phyloP scores from a whole-genome alignment of 306 rosid genomes.

The Cucurbita pepo region DNA sequence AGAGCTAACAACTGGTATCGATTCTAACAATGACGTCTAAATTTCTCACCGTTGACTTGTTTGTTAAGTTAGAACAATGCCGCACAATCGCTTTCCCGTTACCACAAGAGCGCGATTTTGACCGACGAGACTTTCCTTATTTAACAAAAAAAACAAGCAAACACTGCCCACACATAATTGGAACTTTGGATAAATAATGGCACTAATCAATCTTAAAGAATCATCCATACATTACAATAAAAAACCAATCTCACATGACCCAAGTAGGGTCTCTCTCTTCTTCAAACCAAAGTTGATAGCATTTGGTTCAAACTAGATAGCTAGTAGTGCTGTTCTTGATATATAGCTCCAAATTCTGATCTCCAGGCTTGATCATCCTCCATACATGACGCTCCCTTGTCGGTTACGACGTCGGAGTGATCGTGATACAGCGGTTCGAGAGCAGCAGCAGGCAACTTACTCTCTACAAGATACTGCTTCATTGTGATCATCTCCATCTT shows the following conservation, averaged over 20 bases:
- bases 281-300: not conserved
- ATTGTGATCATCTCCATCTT: constrained; percentile 88
- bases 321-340: constrained; percentile 61
- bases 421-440: constrained; percentile 43
- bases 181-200: not conserved
- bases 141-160: not conserved
- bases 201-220: not conserved
- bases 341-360: constrained; percentile 93
- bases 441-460: constrained; percentile 80
- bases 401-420: constrained; percentile 26
- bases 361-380: constrained; percentile 90
- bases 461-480: constrained; percentile 87
- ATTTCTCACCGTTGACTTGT: too few relatives aligned
- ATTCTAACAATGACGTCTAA: too few relatives aligned
- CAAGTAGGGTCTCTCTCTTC: constrained; percentile 10
- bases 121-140: too few relatives aligned
- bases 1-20: too few relatives aligned
- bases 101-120: too few relatives aligned
- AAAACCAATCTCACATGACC: constrained; percentile 2
- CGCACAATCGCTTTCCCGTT: too few relatives aligned
- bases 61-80: too few relatives aligned
- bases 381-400: constrained; percentile 15
- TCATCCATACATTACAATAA: not conserved
- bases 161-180: not conserved
- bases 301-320: not conserved